Conservation (phyloP, 805 yeast species). For the Candida ascalaphidarum region DNA sequence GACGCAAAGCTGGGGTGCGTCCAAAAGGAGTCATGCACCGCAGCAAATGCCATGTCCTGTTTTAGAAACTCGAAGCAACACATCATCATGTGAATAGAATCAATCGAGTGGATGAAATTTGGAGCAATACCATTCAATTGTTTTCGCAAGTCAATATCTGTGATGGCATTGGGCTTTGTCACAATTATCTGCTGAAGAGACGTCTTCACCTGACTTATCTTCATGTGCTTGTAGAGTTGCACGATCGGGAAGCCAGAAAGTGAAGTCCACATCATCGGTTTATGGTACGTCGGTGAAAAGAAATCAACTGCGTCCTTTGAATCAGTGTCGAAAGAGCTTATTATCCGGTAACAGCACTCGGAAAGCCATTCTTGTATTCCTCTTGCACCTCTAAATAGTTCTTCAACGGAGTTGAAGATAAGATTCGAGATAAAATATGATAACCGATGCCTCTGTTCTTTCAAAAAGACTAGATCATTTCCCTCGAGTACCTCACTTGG, state of each 20-base stretch:
- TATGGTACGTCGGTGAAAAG: slow-evolving; percentile 10
- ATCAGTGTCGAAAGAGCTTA: slow-evolving; percentile 14
- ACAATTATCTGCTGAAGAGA: slow-evolving; percentile 14
- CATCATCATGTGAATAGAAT: slow-evolving; percentile 30
- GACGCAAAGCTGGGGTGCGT: slow-evolving; percentile 26
- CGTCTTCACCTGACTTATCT: slow-evolving; percentile 8
- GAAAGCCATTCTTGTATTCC: slow-evolving; percentile 28
- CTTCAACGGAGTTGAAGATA: slow-evolving; percentile 16
- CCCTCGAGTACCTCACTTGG: background rate
- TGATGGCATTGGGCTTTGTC: slow-evolving; percentile 9
- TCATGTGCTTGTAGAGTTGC: slow-evolving; percentile 21
- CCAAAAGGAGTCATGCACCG: slow-evolving; percentile 40
- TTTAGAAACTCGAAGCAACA: slow-evolving; percentile 18
- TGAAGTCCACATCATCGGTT: slow-evolving; percentile 36
- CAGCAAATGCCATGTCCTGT: slow-evolving; percentile 18
- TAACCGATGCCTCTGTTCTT: slow-evolving; percentile 1
- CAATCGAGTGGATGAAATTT: slow-evolving; percentile 35
- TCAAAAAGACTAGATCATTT: no score
- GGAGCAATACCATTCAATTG: slow-evolving; percentile 34
- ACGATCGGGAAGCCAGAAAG: slow-evolving; percentile 33
- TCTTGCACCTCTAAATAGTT: slow-evolving; percentile 24
- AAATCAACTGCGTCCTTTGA: slow-evolving; percentile 7
- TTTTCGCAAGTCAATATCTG: slow-evolving; percentile 18
- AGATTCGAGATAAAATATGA: slow-evolving; percentile 11
- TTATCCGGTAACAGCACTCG: slow-evolving; percentile 19